phyloP scores from a whole-genome alignment of 192 early-diverging fungal genomes.

The Glomus cerebriforme region DNA sequence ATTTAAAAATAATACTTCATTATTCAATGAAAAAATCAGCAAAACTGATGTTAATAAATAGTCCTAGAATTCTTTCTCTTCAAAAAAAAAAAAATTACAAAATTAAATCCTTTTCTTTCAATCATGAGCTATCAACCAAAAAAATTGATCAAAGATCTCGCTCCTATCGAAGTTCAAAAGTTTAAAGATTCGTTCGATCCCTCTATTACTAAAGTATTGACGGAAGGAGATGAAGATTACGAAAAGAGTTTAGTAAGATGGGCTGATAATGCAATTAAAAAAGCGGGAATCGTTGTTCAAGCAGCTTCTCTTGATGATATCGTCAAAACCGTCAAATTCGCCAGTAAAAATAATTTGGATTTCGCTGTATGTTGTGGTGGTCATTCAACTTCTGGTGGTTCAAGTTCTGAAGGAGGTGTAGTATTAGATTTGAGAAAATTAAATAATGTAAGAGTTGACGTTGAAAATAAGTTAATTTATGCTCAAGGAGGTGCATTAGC shows the following conservation, averaged over 20 bases:
- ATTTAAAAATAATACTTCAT: no score
- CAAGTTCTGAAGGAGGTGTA: slow-evolving; percentile 33
- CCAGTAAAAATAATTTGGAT: slow-evolving; percentile 28
- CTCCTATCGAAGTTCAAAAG: not conserved
- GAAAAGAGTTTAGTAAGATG: not conserved
- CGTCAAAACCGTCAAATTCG: slow-evolving; percentile 17
- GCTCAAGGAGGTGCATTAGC: slow-evolving; percentile 45
- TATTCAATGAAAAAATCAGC: no score
- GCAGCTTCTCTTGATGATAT: not conserved
- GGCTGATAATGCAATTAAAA: not conserved
- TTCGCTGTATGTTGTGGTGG: slow-evolving; percentile 37
- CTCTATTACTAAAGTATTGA: not conserved
- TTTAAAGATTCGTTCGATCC: not conserved
- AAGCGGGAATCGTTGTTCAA: not conserved
- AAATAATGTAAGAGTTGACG: slow-evolving; percentile 31
- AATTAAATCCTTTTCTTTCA: not conserved
- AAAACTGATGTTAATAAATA: no score
- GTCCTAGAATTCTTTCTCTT: no score
- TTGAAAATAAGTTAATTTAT: slow-evolving; percentile 35
- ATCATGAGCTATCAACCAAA: not conserved
- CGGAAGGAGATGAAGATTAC: not conserved
- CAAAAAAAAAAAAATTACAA: no score
- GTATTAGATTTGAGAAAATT: slow-evolving; percentile 36
- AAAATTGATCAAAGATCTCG: not conserved
- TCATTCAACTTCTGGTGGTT: slow-evolving; percentile 38